Conservation (phyloP, 345 rosid genomes). For the Citropsis articulata region DNA sequence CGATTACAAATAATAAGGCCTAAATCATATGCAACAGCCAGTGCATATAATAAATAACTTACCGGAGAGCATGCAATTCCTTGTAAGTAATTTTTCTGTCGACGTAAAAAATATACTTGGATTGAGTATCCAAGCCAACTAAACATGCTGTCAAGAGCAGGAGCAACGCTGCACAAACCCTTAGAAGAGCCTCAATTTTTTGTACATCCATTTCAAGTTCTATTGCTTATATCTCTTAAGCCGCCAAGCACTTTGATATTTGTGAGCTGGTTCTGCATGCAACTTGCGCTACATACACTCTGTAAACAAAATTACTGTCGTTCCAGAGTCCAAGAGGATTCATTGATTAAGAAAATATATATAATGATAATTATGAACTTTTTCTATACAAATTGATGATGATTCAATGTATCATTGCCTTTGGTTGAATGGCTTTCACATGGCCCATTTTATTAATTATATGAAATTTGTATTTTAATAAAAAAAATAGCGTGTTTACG, state of each 20-base stretch:
- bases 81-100: slow-evolving; percentile 45
- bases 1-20: too few species aligned
- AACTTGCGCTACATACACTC: too few species aligned
- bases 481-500: too few species aligned
- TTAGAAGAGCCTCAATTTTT: slow-evolving; percentile 41
- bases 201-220: slow-evolving; percentile 15
- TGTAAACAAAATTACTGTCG: neutral
- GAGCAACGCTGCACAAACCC: slow-evolving; percentile 33
- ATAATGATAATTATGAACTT: too few species aligned
- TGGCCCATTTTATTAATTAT: too few species aligned
- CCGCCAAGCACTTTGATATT: neutral
- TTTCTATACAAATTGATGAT: too few species aligned
- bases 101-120: slow-evolving; percentile 34
- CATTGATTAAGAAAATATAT: neutral
- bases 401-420: too few species aligned
- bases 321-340: neutral
- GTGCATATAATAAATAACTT: slow-evolving; percentile 7
- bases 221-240: slow-evolving; percentile 5
- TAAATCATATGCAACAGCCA: too few species aligned
- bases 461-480: too few species aligned
- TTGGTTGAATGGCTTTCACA: too few species aligned
- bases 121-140: slow-evolving; percentile 46
- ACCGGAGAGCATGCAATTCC: slow-evolving; percentile 43
- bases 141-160: slow-evolving; percentile 37
- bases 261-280: neutral